Base-by-base conservation (phyloP, 1,284 basidiomycete genomes). In the Leccinum huronense region DNA sequence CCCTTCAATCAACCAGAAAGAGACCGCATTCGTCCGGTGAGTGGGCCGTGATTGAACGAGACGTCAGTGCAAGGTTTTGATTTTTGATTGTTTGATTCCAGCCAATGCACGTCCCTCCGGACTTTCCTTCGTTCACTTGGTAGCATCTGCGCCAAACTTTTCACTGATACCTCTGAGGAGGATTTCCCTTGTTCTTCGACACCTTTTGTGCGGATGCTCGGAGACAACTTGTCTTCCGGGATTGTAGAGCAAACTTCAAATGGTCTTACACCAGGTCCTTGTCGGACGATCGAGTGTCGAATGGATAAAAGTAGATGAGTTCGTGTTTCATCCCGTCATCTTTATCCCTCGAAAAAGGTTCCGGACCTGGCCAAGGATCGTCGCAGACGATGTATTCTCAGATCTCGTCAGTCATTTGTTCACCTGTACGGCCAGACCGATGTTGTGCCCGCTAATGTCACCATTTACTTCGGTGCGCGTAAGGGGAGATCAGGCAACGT, bases 191-290 rank as follows among this genome's bases (percentile, higher is more conserved):
- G 77, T 91, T 94, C 86, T 99, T 98, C 64, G 88, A 90, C 97
- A 99, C 99, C 97, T 76, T 99, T 99, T 63, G 91, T 90, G 33
- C 97, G 90, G 83, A 99, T 94, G 69, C 92, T 89, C 68, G 86
- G 73, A 1, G 97, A 97, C 94, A 94, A 97, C 78, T 96, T 94
- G 73, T 95, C 85, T 77, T 95, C 94, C 56, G 93, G 87, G 87
- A 99, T 90, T 91, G 83, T 99, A 99, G 71, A 98, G 81, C 67
- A 89, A 99, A 98, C 4, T 97, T 96, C 70, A 99, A 78, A 78
- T 99, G 93, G 79, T 99, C 99, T 58, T 92, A 92, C 71, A 99
- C 94, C 62, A 99, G 84, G 75, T 99, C 97, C 80, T 99, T 99
- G 67, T 95, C 97, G n/a, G 97, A 98, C 10, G 97, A 98, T 62